These are phyloP conservation scores for Macrophomina pseudophaseolina DNA, from an alignment of 2,329 filamentous ascomycete species.

Conservation along the genomic window DNA sequence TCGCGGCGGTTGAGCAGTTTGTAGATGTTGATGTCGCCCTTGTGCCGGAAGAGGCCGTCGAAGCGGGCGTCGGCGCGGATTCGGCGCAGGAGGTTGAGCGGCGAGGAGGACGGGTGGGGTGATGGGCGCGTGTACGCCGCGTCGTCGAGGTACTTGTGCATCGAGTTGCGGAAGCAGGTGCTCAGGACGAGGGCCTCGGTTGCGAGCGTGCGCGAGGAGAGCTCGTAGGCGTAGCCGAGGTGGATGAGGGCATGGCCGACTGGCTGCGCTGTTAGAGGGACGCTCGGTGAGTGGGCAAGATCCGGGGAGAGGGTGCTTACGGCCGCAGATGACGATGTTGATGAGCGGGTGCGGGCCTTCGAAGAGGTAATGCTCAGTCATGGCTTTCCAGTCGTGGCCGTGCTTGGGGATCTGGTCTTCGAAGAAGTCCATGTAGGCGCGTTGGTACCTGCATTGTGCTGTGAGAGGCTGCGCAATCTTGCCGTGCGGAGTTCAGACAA, in stretches of 20 bases:
- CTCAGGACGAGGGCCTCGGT: constrained; percentile 84
- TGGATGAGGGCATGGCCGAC: constrained; percentile 94
- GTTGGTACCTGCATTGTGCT: constrained; percentile 67
- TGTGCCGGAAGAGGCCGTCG: constrained; percentile 65
- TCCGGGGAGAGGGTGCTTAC: constrained; percentile 57
- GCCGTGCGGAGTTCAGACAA: not conserved
- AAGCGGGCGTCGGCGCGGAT: constrained; percentile 73
- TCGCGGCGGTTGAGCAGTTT: constrained; percentile 72
- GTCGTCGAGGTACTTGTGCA: constrained; percentile 72
- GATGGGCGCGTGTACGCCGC: constrained; percentile 70
- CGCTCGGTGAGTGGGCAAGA: not conserved
- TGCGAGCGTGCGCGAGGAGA: constrained; percentile 81
- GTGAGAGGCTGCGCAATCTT: not conserved
- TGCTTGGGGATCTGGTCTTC: constrained; percentile 83
- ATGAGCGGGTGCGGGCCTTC: constrained; percentile 76
- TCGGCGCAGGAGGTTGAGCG: constrained; percentile 71
- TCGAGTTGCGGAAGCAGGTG: constrained; percentile 61
- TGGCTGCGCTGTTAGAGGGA: constrained; percentile 43
- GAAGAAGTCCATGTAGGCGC: constrained; percentile 93
- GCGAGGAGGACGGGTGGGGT: constrained; percentile 62
- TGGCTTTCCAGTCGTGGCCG: constrained; percentile 82
- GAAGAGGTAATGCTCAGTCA: constrained; percentile 78
- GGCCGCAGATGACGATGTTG: constrained; percentile 77
- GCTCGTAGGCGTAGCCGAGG: constrained; percentile 87
- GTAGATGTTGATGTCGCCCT: constrained; percentile 67